Evolutionary conservation across 1,139 yeast species (phyloP).

Genomic region (Yamadazyma siamensis): DNA sequence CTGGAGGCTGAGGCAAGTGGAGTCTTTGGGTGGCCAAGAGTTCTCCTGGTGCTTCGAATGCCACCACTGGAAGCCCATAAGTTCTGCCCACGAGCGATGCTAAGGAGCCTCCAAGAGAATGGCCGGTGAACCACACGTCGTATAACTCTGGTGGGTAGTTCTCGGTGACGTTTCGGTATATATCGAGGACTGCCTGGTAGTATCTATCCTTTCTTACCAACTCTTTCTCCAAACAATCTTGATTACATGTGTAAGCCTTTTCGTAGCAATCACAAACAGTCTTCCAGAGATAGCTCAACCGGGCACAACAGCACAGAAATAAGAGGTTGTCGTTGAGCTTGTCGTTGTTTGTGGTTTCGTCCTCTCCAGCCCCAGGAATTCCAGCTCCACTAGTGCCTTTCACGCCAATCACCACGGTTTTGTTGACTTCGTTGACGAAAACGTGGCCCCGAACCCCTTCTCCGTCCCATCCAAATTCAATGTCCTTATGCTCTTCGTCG

Average conservation of each 20-base stretch:
- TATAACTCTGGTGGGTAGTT: constrained; percentile 62
- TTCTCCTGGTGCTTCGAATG: constrained; percentile 95
- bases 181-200: constrained; percentile 75
- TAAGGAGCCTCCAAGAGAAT: constrained; percentile 90
- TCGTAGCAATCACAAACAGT: constrained; percentile 95
- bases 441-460: constrained; percentile 90
- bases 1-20: constrained; percentile 93
- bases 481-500: constrained; percentile 28
- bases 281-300: constrained; percentile 88
- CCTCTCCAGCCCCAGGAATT: constrained; percentile 67
- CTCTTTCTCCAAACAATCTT: constrained; percentile 79
- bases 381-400: constrained; percentile 95
- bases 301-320: constrained; percentile 95
- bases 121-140: constrained; percentile 90
- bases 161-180: constrained; percentile 67
- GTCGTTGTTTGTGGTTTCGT: constrained; percentile 77
- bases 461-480: constrained; percentile 80
- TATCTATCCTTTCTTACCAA: constrained; percentile 73
- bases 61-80: constrained; percentile 83
- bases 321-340: constrained; percentile 82
- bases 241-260: constrained; percentile 84
- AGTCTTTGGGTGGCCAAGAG: constrained; percentile 75
- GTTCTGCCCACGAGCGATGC: constrained; percentile 83
- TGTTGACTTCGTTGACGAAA: constrained; percentile 62
- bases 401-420: constrained; percentile 73